Evolutionary conservation across 129 eudicot genomes (phyloP), one percentile per base, ranked within the genome.

Genomic region (Tagetes erecta): DNA sequence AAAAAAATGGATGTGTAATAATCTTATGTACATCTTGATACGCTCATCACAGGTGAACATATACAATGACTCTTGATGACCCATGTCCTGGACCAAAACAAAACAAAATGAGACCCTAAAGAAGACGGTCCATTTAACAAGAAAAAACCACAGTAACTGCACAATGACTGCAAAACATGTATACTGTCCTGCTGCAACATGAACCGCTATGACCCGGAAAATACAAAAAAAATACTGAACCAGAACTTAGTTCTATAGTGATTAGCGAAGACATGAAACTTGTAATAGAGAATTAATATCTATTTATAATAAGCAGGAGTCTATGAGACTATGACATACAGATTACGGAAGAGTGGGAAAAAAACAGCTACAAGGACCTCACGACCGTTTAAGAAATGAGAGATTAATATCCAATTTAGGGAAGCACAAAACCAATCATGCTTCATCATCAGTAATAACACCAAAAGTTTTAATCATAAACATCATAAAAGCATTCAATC

Each of bases 401-500:
- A 9, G 31, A 72, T 30, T 31, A 33, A 64, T 6, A 39, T 49
- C 64, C 40, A 67, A 68, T 8, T 42, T 3, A 42, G 1, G 5
- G 27, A 37, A 57, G 33, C 42, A 75, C 72, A 8, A 67, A 31
- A 68, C 4, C 38, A 35, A 37, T 47, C 74, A 76, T 45, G 12
- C 62, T 76, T 68, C 69, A 34, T 44, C 41, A 53, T 8, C 65
- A 46, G 7, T 69, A 38, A 42, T 59, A 38, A 6, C n/a, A 39
- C 39, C 13, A 60, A 60, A 38, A 27, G 38, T 38, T 62, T 12
- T 6, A 12, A 33, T 39, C 8, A 49, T 46, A 11, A 38, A 38
- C 45, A 58, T 20, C 53, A 70, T 59, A 67, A 70, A 49, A 8
- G 44, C 60, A 68, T 77, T 31, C 63, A 70, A 37, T 14, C 46